A percentile compares a stretch with the other conserved stretches of the same genome.
Conservation (phyloP, 805 yeast species). For the Wickerhamomyces chaumierensis region DNA sequence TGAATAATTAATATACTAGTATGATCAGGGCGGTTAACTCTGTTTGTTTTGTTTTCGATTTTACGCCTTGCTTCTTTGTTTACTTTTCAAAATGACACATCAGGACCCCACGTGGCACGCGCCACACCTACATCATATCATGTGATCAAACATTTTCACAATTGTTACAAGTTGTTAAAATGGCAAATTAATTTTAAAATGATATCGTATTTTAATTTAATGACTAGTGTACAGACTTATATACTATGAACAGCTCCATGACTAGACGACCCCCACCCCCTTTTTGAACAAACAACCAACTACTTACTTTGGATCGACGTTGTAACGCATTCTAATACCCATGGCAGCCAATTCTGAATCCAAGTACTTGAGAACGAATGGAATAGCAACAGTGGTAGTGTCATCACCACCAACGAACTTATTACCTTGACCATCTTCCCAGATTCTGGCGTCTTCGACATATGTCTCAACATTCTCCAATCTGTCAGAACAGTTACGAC, state of each 20-base stretch:
- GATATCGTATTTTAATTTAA: no score
- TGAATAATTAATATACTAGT: no score
- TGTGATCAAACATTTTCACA: no score
- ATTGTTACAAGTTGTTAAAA: no score
- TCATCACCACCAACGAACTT: constrained; percentile 85
- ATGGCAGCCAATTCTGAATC: constrained; percentile 94
- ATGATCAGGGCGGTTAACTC: no score
- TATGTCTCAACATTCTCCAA: constrained; percentile 44
- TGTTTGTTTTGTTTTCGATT: no score
- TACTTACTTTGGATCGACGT: constrained; percentile 49
- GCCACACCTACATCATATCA: no score
- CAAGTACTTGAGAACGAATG: constrained; percentile 88
- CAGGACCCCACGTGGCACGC: no score
- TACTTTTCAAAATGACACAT: no score
- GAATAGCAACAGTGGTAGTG: constrained; percentile 93
- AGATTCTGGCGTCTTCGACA: constrained; percentile 61
- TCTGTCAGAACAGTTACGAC: constrained; percentile 82
- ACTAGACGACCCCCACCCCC: neutral
- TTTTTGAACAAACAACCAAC: neutral
- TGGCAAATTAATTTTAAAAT: no score
- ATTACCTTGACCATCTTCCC: constrained; percentile 97
- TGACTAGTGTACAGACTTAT: neutral
- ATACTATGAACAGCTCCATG: neutral
- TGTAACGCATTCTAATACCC: constrained; percentile 91
- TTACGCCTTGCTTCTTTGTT: no score